Percentiles rank a stretch among this genome's conserved stretches.
Evolutionary conservation across 352 stramenopile species (phyloP).

Genomic region (Phytophthora fragariae): DNA sequence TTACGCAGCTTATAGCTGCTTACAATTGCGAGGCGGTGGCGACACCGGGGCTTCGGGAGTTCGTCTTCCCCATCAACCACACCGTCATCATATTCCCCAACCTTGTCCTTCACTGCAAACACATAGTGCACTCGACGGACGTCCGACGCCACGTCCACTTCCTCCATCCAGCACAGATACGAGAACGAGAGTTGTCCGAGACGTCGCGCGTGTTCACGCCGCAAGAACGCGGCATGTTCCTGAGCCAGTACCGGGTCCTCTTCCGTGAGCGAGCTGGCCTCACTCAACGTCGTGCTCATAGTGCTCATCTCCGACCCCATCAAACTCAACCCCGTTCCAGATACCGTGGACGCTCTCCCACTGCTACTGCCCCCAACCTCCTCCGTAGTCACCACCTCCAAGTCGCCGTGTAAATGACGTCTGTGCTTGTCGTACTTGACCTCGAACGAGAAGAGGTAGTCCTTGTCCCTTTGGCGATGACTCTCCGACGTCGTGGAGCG

Average conservation of each 20-base stretch:
- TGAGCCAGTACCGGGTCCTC: conserved; percentile 38
- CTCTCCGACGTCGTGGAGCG: conserved; percentile 21
- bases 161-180: conserved; percentile 80
- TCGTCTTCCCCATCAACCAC: conserved; percentile 24
- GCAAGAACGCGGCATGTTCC: conserved; percentile 49
- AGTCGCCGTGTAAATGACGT: conserved; percentile 10
- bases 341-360: conserved; percentile 17
- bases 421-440: conserved; percentile 56
- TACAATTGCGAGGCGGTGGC: conserved; percentile 59
- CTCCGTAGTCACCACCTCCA: conserved; percentile 20
- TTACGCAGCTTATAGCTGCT: conserved; percentile 70
- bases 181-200: conserved; percentile 53
- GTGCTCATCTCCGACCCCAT: conserved; percentile 53
- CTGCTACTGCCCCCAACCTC: conserved; percentile 14
- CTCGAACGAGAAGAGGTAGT: conserved; percentile 88
- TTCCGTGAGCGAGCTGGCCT: conserved; percentile 59
- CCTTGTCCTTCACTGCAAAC: conserved; percentile 51
- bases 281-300: conserved; percentile 62
- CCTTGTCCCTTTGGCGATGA: conserved; percentile 67
- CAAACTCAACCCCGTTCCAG: conserved; percentile 33
- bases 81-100: conserved; percentile 38
- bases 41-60: not conserved
- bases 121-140: conserved; percentile 76
- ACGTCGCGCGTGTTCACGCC: conserved; percentile 53
- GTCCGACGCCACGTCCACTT: conserved; percentile 67